phyloP scores from a whole-genome alignment of 805 yeast species.

The Priceomyces fermenticarens region DNA sequence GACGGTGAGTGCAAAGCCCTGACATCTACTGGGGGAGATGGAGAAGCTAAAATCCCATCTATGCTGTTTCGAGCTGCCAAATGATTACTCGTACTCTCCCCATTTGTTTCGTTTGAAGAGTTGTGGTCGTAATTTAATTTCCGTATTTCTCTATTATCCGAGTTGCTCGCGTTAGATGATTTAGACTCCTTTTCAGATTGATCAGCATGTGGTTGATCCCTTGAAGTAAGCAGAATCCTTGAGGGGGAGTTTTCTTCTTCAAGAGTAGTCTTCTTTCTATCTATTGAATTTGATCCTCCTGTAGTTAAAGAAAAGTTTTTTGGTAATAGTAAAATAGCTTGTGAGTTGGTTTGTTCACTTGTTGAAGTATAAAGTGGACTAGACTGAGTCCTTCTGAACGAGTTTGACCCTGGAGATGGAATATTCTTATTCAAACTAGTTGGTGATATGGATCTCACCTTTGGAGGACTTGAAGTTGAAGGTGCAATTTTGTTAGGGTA shows the following conservation, averaged over 20 bases:
- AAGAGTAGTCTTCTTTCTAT: slow-evolving; percentile 25
- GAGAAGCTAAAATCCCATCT: slow-evolving; percentile 7
- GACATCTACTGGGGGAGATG: slow-evolving; percentile 9
- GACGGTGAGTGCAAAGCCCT: slow-evolving; percentile 8
- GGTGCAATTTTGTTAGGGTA: slow-evolving; percentile 8
- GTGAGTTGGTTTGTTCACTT: slow-evolving; percentile 20
- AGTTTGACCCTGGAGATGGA: slow-evolving; percentile 14
- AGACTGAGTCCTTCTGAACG: slow-evolving; percentile 31
- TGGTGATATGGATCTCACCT: slow-evolving; percentile 28
- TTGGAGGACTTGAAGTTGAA: slow-evolving; percentile 7
- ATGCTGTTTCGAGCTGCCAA: background rate
- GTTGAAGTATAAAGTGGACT: slow-evolving; percentile 28
- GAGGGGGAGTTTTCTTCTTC: slow-evolving; percentile 16
- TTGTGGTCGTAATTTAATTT: background rate
- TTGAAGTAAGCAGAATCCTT: too few relatives aligned
- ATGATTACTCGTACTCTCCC: slow-evolving; percentile 3
- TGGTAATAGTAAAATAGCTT: slow-evolving; percentile 50
- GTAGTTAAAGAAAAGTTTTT: slow-evolving; percentile 37
- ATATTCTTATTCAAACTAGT: slow-evolving; percentile 10
- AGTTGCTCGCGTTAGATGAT: background rate
- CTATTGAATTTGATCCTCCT: slow-evolving; percentile 6
- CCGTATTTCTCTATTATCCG: too few relatives aligned
- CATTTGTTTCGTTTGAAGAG: background rate
- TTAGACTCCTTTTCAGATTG: slow-evolving; percentile 14
- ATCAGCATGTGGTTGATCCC: slow-evolving; percentile 5